Conservation (phyloP, 2,329 filamentous ascomycete genomes). For the Venturia oleaginea region DNA sequence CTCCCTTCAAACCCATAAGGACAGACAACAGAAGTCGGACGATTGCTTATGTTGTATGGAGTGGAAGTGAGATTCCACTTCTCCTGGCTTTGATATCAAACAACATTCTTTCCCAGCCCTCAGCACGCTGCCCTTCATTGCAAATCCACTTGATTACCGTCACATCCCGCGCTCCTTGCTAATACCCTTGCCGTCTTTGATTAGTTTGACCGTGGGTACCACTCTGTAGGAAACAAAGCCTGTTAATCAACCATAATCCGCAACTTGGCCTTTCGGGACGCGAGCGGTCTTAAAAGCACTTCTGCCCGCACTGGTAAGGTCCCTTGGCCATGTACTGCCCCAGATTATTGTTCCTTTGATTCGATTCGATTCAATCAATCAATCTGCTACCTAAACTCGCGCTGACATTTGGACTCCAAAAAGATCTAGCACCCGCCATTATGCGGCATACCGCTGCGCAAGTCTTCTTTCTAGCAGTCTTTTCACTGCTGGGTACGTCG, state of each 20-base stretch:
- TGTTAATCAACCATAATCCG: conserved; percentile 2
- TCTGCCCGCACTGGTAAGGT: background rate
- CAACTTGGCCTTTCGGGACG: conserved; percentile 12
- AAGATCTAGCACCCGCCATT: conserved; percentile 6
- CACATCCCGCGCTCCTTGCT: background rate
- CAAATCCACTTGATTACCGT: background rate
- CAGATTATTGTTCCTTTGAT: background rate
- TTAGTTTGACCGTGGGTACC: background rate
- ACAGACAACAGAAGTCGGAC: background rate
- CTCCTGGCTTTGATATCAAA: background rate
- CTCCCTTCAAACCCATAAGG: background rate
- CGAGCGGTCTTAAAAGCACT: conserved; percentile 7
- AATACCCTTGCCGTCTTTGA: conserved; percentile 1
- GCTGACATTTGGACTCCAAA: conserved; percentile 23
- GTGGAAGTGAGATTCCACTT: background rate
- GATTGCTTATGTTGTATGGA: background rate
- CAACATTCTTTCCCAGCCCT: background rate
- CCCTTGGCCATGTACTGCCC: background rate
- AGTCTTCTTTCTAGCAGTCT: conserved; percentile 54
- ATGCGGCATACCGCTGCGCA: conserved; percentile 45
- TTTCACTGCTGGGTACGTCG: conserved; percentile 45
- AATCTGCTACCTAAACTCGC: conserved; percentile 20
- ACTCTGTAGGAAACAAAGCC: conserved; percentile 3
- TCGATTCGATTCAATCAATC: background rate
- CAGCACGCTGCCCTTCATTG: background rate